Evolutionary conservation across 495 filamentous ascomycete species (phyloP).

Genomic region (Aspergillus sclerotioniger): DNA sequence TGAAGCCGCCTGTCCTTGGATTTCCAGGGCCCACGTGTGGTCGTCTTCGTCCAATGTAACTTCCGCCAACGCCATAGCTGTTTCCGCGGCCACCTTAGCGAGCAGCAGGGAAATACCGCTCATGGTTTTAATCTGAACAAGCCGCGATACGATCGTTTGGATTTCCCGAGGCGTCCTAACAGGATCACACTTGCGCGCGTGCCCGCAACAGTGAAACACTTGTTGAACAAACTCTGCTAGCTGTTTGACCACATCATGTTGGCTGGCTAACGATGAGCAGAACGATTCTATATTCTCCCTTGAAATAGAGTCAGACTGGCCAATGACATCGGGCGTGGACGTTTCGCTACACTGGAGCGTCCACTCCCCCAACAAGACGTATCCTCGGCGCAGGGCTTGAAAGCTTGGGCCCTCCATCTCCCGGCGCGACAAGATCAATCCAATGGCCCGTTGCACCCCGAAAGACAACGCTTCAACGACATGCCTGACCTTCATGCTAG

Average conservation of each 20-base stretch:
- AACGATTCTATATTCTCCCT: conserved; percentile 22
- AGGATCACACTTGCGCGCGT: conserved; percentile 24
- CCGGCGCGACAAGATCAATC: conserved; percentile 3
- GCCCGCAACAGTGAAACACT: conserved; percentile 37
- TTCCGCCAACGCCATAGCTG: conserved; percentile 50
- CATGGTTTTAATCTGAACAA: conserved; percentile 25
- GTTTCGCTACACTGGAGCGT: conserved; percentile 35
- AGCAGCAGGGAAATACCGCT: conserved; percentile 30
- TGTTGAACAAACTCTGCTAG: conserved; percentile 36
- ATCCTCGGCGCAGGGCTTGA: conserved; percentile 37
- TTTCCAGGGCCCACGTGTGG: conserved; percentile 47
- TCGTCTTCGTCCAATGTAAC: conserved; percentile 45
- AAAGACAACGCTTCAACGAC: conserved; percentile 28
- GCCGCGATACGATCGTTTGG: conserved; percentile 30
- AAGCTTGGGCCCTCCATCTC: conserved; percentile 19
- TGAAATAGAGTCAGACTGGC: conserved; percentile 15
- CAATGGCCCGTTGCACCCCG: conserved; percentile 28
- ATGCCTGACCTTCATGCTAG: conserved; percentile 28
- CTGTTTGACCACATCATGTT: conserved; percentile 37
- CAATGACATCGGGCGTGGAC: conserved; percentile 3
- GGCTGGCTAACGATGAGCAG: conserved; percentile 26
- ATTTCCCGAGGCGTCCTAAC: conserved; percentile 25
- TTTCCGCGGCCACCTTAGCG: conserved; percentile 42
- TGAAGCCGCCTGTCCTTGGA: conserved; percentile 37
- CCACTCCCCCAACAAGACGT: conserved; percentile 34